Conservation (phyloP, 2,329 filamentous ascomycete genomes). For the Plectosphaerella plurivora region DNA sequence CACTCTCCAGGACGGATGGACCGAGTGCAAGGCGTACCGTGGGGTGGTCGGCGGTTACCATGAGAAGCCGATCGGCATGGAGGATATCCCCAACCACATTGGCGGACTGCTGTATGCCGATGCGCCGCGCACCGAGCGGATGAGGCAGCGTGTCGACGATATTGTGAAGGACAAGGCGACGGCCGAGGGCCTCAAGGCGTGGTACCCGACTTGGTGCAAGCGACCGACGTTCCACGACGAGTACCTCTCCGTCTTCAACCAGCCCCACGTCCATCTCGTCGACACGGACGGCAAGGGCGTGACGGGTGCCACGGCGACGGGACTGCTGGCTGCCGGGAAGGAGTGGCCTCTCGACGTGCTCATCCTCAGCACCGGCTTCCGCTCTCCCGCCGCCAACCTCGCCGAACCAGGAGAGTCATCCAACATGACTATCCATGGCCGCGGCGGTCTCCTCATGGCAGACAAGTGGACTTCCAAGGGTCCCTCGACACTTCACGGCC, state of each 20-base stretch:
- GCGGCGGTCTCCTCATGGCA: slow-evolving; percentile 35
- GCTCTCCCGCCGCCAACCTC: slow-evolving; percentile 23
- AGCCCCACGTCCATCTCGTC: slow-evolving; percentile 51
- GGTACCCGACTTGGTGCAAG: slow-evolving; percentile 61
- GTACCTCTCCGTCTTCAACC: slow-evolving; percentile 56
- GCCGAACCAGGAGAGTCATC: slow-evolving; percentile 14
- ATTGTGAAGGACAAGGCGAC: slow-evolving; percentile 48
- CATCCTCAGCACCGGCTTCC: slow-evolving; percentile 32
- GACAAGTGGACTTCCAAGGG: slow-evolving; percentile 37
- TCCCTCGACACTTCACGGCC: slow-evolving; percentile 47
- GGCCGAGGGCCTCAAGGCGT: slow-evolving; percentile 50
- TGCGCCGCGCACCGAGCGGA: slow-evolving; percentile 30
- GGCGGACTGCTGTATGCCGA: slow-evolving; percentile 34
- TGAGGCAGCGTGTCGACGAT: slow-evolving; percentile 41
- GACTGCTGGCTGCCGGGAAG: slow-evolving; percentile 40
- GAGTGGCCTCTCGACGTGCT: slow-evolving; percentile 42
- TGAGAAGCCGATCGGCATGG: slow-evolving; percentile 10
- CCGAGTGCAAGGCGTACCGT: slow-evolving; percentile 29
- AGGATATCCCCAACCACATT: slow-evolving; percentile 25
- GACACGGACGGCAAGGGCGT: slow-evolving; percentile 54
- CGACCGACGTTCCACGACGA: slow-evolving; percentile 58
- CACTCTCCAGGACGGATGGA: slow-evolving; percentile 47
- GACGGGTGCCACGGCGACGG: slow-evolving; percentile 35
- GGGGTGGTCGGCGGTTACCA: slow-evolving; percentile 26
- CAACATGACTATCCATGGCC: slow-evolving; percentile 31